These are phyloP conservation scores for Hypsizygus ulmarius DNA, from an alignment of 1,284 basidiomycete genomes.

Conservation along the genomic window DNA sequence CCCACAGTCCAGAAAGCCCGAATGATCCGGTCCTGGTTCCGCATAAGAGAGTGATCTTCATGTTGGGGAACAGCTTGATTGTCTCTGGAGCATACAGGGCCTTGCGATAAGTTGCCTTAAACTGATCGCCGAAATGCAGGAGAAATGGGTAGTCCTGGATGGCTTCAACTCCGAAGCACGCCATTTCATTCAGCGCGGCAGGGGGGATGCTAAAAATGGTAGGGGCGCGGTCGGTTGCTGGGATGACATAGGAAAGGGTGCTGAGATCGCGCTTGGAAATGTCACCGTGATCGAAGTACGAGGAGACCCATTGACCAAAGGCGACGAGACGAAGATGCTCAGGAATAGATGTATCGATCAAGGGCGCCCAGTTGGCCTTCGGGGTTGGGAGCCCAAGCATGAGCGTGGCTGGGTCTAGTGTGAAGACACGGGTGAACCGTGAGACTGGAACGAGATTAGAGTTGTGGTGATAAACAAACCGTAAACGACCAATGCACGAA, in stretches of 20 bases:
- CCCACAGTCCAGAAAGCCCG: constrained; percentile 13
- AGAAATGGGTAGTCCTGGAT: constrained; percentile 8
- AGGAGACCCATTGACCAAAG: constrained; percentile 30
- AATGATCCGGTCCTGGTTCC: constrained; percentile 9
- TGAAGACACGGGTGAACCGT: not conserved
- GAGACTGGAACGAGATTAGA: no score
- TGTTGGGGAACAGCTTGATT: constrained; percentile 2
- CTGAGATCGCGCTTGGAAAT: constrained; percentile 25
- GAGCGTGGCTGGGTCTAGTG: constrained; percentile 27
- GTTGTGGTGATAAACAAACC: no score
- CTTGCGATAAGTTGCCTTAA: constrained; percentile 9
- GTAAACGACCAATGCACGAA: constrained; percentile 30
- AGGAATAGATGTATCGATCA: constrained; percentile 20
- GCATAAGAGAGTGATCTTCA: constrained; percentile 3
- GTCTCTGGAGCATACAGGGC: constrained; percentile 7
- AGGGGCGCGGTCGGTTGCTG: constrained; percentile 7
- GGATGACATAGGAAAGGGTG: constrained; percentile 15
- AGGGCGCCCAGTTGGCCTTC: constrained; percentile 7
- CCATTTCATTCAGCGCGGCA: not conserved
- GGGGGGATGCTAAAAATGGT: constrained; percentile 14
- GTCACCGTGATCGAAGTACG: constrained; percentile 36
- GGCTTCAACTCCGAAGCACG: not conserved
- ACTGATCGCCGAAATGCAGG: constrained; percentile 3
- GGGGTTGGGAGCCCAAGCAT: constrained; percentile 22
- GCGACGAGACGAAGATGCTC: constrained; percentile 14